Percentiles rank a stretch among this genome's conserved stretches.
These are phyloP conservation scores for Phytopythium chamaehyphon DNA, from an alignment of 352 stramenopile genomes.

Conservation along the genomic window DNA sequence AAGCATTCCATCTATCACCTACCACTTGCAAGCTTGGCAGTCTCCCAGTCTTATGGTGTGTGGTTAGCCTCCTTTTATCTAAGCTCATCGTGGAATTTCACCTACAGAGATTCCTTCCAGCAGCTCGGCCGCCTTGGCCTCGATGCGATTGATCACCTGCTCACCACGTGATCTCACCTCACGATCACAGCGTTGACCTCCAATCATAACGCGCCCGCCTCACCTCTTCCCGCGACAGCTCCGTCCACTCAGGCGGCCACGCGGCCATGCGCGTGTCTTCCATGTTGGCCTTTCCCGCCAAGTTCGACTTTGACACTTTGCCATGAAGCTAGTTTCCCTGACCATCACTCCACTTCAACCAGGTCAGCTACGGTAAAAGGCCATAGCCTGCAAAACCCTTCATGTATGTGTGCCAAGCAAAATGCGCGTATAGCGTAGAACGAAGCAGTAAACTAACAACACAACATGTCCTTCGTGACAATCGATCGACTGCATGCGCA, in stretches of 20 bases:
- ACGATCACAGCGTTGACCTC: neutral
- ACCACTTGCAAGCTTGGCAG: slow-evolving; percentile 62
- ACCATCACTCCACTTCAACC: slow-evolving; percentile 9
- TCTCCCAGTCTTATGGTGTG: slow-evolving; percentile 21
- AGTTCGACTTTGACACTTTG: neutral
- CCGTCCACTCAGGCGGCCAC: slow-evolving; percentile 1
- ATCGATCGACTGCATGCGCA: no score
- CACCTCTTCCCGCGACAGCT: slow-evolving; percentile 42
- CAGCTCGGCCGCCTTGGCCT: slow-evolving; percentile 51
- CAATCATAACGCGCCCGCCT: neutral
- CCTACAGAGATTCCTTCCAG: slow-evolving; percentile 44
- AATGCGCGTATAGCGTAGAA: no score
- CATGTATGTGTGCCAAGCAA: no score
- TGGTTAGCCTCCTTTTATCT: neutral
- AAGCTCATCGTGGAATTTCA: neutral
- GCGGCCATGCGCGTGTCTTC: neutral
- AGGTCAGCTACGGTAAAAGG: no score
- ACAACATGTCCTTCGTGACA: no score
- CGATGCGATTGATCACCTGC: slow-evolving; percentile 23
- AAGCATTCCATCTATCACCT: neutral
- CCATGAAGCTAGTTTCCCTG: neutral
- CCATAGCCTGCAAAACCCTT: no score
- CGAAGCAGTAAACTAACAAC: no score
- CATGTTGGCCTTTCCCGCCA: slow-evolving; percentile 1
- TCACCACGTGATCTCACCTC: slow-evolving; percentile 38